Evolutionary conservation across 2,329 filamentous ascomycete genomes (phyloP).

Genomic region (Ophiostoma tasmaniense): DNA sequence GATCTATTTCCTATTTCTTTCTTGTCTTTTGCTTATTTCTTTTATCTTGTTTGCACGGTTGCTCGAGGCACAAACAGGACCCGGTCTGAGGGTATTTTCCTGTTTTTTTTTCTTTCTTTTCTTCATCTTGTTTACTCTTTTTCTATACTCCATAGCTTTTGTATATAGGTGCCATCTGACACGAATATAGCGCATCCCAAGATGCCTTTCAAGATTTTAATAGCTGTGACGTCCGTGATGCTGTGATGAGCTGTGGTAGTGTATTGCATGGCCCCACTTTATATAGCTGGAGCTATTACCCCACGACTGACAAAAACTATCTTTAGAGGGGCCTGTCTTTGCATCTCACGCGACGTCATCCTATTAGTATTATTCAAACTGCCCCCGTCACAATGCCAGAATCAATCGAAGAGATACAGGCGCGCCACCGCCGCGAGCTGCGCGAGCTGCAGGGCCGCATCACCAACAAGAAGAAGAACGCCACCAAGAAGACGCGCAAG

Average conservation of each 20-base stretch:
- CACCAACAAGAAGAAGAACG: conserved; percentile 94
- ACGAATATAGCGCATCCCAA: conserved; percentile 12
- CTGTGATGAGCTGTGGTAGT: background rate
- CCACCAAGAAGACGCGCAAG: conserved; percentile 77
- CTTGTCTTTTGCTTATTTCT: background rate
- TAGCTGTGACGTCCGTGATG: background rate
- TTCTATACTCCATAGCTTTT: conserved; percentile 1
- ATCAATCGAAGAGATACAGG: conserved; percentile 65
- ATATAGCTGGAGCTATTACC: background rate
- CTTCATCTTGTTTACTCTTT: background rate
- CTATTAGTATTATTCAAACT: background rate
- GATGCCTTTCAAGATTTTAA: background rate
- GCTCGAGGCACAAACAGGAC: conserved; percentile 6
- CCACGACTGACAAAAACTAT: conserved; percentile 8
- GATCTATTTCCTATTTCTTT: background rate
- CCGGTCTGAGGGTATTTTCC: background rate
- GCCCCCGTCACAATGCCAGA: conserved; percentile 27
- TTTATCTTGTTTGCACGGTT: background rate
- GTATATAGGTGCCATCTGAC: conserved; percentile 15
- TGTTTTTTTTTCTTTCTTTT: background rate
- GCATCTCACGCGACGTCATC: background rate
- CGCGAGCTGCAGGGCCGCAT: conserved; percentile 76
- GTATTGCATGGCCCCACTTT: background rate
- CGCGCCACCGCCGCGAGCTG: conserved; percentile 79
- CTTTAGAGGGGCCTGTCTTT: background rate